Conservation (phyloP, 805 yeast genomes). For the Metschnikowia anglica region DNA sequence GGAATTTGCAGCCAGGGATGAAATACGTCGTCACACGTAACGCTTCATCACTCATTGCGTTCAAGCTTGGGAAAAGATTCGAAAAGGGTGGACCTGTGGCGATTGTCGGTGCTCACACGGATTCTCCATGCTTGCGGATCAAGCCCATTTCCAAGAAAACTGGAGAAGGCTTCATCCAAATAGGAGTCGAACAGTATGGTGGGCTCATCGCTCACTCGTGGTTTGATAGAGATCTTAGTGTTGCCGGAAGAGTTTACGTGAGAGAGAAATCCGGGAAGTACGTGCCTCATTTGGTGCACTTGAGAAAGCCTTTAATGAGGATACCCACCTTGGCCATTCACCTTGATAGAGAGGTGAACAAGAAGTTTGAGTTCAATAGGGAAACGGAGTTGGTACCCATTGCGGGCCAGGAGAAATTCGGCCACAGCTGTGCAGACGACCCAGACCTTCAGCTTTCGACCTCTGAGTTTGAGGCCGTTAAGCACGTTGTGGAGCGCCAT, state of each 20-base stretch:
- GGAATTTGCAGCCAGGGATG: slow-evolving; percentile 59
- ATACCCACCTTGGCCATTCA: slow-evolving; percentile 96
- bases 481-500: slow-evolving; percentile 70
- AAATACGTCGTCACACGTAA: slow-evolving; percentile 88
- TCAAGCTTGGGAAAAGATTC: slow-evolving; percentile 74
- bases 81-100: slow-evolving; percentile 78
- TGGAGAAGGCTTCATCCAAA: slow-evolving; percentile 76
- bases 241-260: slow-evolving; percentile 90
- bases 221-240: slow-evolving; percentile 90
- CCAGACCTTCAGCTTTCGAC: slow-evolving; percentile 48
- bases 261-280: slow-evolving; percentile 46
- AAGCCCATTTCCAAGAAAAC: slow-evolving; percentile 79
- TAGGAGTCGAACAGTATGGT: slow-evolving; percentile 93
- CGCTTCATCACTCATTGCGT: slow-evolving; percentile 84
- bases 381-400: slow-evolving; percentile 86
- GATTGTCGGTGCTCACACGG: slow-evolving; percentile 95
- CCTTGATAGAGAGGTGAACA: slow-evolving; percentile 71
- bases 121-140: slow-evolving; percentile 84
- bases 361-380: slow-evolving; percentile 82
- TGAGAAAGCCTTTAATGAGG: slow-evolving; percentile 75
- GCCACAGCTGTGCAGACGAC: slow-evolving; percentile 47
- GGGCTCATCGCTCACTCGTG: slow-evolving; percentile 97
- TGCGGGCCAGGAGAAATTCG: slow-evolving; percentile 54
- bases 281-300: slow-evolving; percentile 69
- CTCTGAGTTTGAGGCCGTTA: slow-evolving; percentile 63